phyloP scores from a whole-genome alignment of 768 basidiomycete genomes.

The Boletus fagicola region DNA sequence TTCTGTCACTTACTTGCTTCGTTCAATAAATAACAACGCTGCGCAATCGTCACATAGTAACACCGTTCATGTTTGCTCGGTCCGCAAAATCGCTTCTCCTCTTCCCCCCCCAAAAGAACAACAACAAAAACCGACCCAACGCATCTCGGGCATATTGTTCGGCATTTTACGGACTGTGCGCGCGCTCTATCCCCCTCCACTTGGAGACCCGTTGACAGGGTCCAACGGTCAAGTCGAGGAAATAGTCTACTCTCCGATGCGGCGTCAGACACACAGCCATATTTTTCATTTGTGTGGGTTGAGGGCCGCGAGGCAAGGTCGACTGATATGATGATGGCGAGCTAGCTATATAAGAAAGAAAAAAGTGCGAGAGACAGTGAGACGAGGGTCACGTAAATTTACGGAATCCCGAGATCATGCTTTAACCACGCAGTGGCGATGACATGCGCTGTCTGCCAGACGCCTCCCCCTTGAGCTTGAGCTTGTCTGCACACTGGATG shows the following conservation, averaged over 20 bases:
- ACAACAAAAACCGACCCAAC: neutral
- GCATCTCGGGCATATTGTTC: neutral
- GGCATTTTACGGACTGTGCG: neutral
- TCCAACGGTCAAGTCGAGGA: neutral
- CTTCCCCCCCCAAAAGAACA: too few species aligned
- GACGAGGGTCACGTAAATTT: neutral
- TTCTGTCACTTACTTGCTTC: too few species aligned
- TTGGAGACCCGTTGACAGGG: neutral
- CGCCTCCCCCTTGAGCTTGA: neutral
- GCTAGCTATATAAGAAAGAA: neutral
- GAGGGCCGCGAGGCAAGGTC: neutral
- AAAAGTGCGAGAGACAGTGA: neutral
- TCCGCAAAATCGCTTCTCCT: neutral
- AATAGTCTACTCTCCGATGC: neutral
- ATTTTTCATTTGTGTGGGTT: neutral
- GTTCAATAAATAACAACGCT: neutral
- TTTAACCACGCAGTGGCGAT: constrained; percentile 31
- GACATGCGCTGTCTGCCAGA: constrained; percentile 18
- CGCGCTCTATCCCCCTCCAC: neutral
- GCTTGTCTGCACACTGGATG: constrained; percentile 6
- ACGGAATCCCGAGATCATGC: constrained; percentile 33
- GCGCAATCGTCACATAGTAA: neutral
- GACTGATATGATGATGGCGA: neutral
- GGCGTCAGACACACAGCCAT: neutral
- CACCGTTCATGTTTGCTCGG: neutral